Evolutionary conservation across 2,329 filamentous ascomycete genomes (phyloP).

Genomic region (Cladosporium oxysporum): DNA sequence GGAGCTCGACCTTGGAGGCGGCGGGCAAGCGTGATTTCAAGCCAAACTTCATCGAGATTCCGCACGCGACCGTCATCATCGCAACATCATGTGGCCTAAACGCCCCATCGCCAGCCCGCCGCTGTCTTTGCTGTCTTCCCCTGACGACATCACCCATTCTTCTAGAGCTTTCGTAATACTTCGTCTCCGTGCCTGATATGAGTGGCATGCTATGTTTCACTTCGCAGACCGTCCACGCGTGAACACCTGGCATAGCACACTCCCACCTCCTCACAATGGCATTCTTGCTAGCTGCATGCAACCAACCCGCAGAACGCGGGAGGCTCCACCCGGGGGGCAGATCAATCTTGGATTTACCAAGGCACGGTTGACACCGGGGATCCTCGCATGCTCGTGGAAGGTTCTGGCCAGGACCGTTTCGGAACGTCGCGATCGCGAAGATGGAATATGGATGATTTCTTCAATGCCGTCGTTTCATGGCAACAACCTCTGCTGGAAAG

Average conservation of each 20-base stretch:
- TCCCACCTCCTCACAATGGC: conserved; percentile 9
- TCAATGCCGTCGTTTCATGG: background rate
- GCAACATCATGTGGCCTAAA: conserved; percentile 15
- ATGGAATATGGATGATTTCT: background rate
- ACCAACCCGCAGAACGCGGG: conserved; percentile 4
- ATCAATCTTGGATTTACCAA: conserved; percentile 4
- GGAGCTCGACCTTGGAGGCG: conserved; percentile 12
- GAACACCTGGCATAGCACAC: background rate
- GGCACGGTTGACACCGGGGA: conserved; percentile 1
- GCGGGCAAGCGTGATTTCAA: conserved; percentile 15
- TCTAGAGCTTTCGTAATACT: background rate
- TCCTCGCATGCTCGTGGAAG: background rate
- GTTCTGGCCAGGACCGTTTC: background rate
- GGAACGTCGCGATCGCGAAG: background rate
- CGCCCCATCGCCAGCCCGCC: background rate
- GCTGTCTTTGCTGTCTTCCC: background rate
- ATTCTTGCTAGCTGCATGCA: background rate
- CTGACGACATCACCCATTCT: conserved; percentile 1
- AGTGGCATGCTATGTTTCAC: background rate
- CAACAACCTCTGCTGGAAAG: background rate
- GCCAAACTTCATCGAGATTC: conserved; percentile 15
- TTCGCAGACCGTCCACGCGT: background rate
- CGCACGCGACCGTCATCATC: conserved; percentile 14
- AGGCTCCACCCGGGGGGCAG: conserved; percentile 12
- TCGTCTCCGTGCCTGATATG: background rate